These are phyloP conservation scores for Chrysanthemum seticuspe DNA, from an alignment of 129 eudicot genomes.

Conservation along the genomic window DNA sequence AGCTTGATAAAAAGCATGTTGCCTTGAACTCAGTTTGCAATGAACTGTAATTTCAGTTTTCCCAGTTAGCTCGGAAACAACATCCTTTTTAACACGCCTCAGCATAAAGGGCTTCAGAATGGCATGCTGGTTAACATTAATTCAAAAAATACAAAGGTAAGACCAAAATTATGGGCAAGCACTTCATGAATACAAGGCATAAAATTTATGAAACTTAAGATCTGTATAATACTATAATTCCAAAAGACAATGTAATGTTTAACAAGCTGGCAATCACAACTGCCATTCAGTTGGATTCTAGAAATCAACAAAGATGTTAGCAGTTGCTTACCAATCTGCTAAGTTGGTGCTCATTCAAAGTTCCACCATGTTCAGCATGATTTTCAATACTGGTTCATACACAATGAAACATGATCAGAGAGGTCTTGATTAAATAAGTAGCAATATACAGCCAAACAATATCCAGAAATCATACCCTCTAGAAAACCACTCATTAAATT, in stretches of 20 bases:
- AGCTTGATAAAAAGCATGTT: constrained; percentile 87
- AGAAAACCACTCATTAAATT: constrained; percentile 97
- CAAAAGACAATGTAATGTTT: background rate
- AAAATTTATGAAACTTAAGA: background rate
- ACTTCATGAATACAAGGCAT: constrained; percentile 15
- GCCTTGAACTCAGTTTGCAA: constrained; percentile 85
- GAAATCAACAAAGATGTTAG: too few species aligned
- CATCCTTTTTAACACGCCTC: constrained; percentile 87
- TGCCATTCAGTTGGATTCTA: too few species aligned
- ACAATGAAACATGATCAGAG: constrained; percentile 23
- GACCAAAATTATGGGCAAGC: background rate
- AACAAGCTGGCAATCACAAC: too few species aligned
- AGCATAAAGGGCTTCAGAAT: constrained; percentile 87
- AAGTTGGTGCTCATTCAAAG: constrained; percentile 97
- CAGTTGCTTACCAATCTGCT: constrained; percentile 76
- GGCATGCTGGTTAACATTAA: constrained; percentile 64
- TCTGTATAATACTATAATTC: background rate
- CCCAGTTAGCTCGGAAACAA: constrained; percentile 67
- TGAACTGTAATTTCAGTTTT: constrained; percentile 72
- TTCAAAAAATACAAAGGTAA: background rate
- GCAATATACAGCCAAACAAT: background rate
- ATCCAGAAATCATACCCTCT: constrained; percentile 66
- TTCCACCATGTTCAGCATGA: constrained; percentile 99
- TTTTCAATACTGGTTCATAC: constrained; percentile 71
- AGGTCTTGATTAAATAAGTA: background rate